Evolutionary conservation across 176 grass and related monocot genomes (phyloP).

Genomic region (Phoenix dactylifera): DNA sequence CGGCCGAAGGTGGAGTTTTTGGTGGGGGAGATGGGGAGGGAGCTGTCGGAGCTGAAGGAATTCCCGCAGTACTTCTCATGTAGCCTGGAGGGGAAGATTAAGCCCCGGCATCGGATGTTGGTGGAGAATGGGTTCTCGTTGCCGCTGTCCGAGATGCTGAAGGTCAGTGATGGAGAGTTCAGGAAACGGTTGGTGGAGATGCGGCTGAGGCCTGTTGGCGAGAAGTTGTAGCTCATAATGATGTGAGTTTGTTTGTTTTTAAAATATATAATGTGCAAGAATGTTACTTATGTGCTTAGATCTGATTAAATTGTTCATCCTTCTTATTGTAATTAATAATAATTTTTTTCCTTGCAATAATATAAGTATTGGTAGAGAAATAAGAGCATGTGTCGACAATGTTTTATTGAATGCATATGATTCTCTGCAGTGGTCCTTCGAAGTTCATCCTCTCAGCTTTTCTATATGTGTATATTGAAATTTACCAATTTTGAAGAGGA

Average conservation of each 20-base stretch:
- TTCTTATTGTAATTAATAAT: no score
- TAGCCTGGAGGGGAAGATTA: slow-evolving; percentile 20
- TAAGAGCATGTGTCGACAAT: no score
- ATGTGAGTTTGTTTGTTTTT: slow-evolving; percentile 3
- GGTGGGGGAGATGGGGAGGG: slow-evolving; percentile 15
- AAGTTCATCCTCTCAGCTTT: no score
- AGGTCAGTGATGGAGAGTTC: slow-evolving; percentile 21
- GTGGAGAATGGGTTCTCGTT: slow-evolving; percentile 5
- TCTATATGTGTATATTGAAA: no score
- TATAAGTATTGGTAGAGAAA: no score
- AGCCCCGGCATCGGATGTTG: slow-evolving; percentile 16
- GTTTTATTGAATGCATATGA: no score
- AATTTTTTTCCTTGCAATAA: no score
- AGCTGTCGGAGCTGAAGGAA: slow-evolving; percentile 15
- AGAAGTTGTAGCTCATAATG: slow-evolving; percentile 3
- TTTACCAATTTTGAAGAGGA: no score
- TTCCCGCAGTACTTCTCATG: slow-evolving; percentile 29
- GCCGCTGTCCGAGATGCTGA: slow-evolving; percentile 21
- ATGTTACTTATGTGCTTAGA: background rate
- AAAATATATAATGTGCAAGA: background rate
- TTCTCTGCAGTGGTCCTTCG: no score
- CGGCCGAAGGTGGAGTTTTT: slow-evolving; percentile 21
- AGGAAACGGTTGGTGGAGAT: slow-evolving; percentile 13
- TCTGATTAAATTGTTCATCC: no score
- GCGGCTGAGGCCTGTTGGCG: background rate